Base-by-base conservation (phyloP, 2,329 filamentous ascomycete genomes). In the Colletotrichum orbiculare region DNA sequence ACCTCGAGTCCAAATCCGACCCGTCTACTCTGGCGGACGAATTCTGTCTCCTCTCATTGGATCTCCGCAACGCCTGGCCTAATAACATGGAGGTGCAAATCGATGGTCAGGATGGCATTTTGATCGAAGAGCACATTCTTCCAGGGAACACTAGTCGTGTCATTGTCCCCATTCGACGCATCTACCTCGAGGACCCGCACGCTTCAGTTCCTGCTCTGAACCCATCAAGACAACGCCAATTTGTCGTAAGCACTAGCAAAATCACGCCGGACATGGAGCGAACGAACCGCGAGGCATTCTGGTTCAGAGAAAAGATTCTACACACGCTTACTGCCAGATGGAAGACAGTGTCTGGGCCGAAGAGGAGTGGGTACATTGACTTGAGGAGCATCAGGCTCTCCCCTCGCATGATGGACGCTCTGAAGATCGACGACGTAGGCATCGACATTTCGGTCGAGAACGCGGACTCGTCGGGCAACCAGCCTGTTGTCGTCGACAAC, bases 31-130 rank as follows among this genome's bases (percentile, higher is more conserved):
- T 64, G 11, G 54, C 64, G 34, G 64, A 66, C 6, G 87, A 93
- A 45, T 89, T 93, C 72, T 96, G 93, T 72, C 82, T 97, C 42
- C 79, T 97, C 3, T 81, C 96, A 2, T 82, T 97, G 54, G 95
- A 97, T 76, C 81, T 97, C 35, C 89, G 93, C 60, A 98, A 98
- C 73, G 89, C 91, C 1, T 97, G 94, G 94, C 94, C 93, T 2
- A 92, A 88, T 72, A 89, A 90, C 53, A 87, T 97, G 72, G 82
- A 86, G 7, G 84, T 96, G 3, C 85, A 84, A 35, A 77, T 97
- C 2, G 78, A 86, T 55, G 81, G 81, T 11, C 81, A 85, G 49
- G 82, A 85, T 45, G 81, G 79, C 35, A 76, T 84, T 56, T 70
- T 73, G 2, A 79, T 87, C 2, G 80, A 86, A 52, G 86, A 89